phyloP scores from a whole-genome alignment of 805 yeast species.

The Teunomyces atbi region DNA sequence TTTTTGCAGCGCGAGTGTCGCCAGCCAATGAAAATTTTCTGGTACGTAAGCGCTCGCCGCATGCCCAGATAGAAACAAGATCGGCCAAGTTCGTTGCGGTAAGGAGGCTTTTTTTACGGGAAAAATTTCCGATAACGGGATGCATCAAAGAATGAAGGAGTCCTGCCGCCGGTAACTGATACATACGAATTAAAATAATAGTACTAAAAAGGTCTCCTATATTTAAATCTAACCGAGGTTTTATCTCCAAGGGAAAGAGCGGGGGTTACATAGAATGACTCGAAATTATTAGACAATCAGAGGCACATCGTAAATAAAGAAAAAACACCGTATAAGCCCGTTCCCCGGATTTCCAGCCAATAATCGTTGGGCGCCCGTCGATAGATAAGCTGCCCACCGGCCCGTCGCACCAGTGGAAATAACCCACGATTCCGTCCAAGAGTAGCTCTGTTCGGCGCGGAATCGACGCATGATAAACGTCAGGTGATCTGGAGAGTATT shows the following conservation, averaged over 20 bases:
- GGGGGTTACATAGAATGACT: neutral
- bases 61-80: neutral
- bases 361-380: neutral
- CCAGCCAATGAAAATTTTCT: slow-evolving; percentile 5
- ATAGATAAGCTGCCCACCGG: slow-evolving; percentile 1
- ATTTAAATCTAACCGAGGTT: neutral
- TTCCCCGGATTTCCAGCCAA: slow-evolving; percentile 3
- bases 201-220: neutral
- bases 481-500: too few relatives aligned
- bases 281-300: neutral
- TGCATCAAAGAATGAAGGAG: too few relatives aligned
- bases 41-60: slow-evolving; percentile 4
- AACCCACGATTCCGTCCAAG: slow-evolving; percentile 1
- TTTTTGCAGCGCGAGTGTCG: slow-evolving; percentile 3
- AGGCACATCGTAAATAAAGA: neutral
- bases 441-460: neutral
- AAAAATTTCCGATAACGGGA: too few relatives aligned
- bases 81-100: neutral
- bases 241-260: neutral
- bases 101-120: too few relatives aligned
- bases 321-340: neutral
- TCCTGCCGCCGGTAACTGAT: neutral
- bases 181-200: neutral
- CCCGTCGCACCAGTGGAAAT: neutral
- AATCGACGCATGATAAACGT: neutral